Evolutionary conservation across 2,329 filamentous ascomycete species (phyloP), one percentile per base, ranked within the genome.

Genomic region (Cyphellophora attinorum): DNA sequence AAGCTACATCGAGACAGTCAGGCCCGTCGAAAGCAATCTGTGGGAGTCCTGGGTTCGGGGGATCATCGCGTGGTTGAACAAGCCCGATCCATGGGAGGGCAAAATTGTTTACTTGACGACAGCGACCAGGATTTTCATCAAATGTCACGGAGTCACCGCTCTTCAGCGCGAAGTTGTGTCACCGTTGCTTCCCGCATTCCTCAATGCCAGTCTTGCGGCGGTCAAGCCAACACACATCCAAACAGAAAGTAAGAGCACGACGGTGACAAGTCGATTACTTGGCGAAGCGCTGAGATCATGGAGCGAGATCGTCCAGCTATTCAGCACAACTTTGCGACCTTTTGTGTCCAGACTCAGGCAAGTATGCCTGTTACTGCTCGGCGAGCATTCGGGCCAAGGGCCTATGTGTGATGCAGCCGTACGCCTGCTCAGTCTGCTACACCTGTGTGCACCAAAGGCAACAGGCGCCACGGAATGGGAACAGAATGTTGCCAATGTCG

Each of bases 81-180:
- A 85, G 70, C 76, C 79, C 6, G 85, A 93, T 50, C 76, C 84
- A 3, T 57, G 72, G 5, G 74, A 79, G 3, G 78, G 78, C 19
- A 93, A 91, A 54, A 81, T 81, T 54, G 59, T 95, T 39, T 76
- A 75, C 46, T 66, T 94, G 32, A 72, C 91, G 41, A 76, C 83
- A 11, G 64, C 95, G 41, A 82, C 83, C 13, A 79, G 82, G 51
- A 86, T 95, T 47, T 95, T 91, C 61, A 71, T 77, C 47, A 72
- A 91, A 21, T 81, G 88, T 27, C 83, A 86, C 52, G 76, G 80
- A 23, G 86, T 86, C 52, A 84, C 81, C 40, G 91, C 85, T 6
- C 67, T 95, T 34, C 69, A 89, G 29, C 74, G 89, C 48, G 88
- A 95, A 54, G 84, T 95, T 41, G 88, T 83, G 1, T 93, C 86